Base-by-base conservation (phyloP, 306 rosid genomes). In the Sicyos edulis region DNA sequence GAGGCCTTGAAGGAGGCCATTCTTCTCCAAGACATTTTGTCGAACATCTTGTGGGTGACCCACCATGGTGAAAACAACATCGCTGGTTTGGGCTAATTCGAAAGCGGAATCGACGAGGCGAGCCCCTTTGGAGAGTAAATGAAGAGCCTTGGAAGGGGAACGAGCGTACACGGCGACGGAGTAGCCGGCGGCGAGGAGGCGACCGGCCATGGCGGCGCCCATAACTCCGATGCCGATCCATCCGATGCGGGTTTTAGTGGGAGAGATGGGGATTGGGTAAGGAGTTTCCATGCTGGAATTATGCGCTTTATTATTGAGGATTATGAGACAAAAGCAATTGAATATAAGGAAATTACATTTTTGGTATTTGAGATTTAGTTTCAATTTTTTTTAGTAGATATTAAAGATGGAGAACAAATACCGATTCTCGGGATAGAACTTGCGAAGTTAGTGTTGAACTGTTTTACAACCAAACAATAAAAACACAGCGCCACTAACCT, bases 191-290 rank as follows among this genome's bases (percentile, higher is more conserved):
- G 88, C 56, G 84, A 92, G 71, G 54, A 92, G 86, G 21, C 92
- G 96, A 24, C 95, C 79, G 75, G 92, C 92, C 97, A 92, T 92
- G 57, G 95, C 90, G 42, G 82, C 75, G 12, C 96, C 95, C 96
- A 89, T 87, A 0, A 92, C 95, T 60, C 97, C 96, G 34, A 86
- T 84, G 21, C 97, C 95, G 52, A 86, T 85, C 89, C 88, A 92
- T 0, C 96, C 95, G 16, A 92, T 74, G 37, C 87, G 86, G 75
- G 89, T 89, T 73, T 76, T n/a, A 5, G 85, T 11, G 0, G 86
- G 81, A 7, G 51, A 4, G 26, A 89, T 83, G 29, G 88, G 83
- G 55, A 42, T 83, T 11, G 95, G 97, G 70, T 86, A 88, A 4
- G 84, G 85, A 67, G 80, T 81, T n/a, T 72, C 73, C 79, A 80